phyloP scores from a whole-genome alignment of 805 yeast genomes.

The Tetrapisispora nanseiensis region DNA sequence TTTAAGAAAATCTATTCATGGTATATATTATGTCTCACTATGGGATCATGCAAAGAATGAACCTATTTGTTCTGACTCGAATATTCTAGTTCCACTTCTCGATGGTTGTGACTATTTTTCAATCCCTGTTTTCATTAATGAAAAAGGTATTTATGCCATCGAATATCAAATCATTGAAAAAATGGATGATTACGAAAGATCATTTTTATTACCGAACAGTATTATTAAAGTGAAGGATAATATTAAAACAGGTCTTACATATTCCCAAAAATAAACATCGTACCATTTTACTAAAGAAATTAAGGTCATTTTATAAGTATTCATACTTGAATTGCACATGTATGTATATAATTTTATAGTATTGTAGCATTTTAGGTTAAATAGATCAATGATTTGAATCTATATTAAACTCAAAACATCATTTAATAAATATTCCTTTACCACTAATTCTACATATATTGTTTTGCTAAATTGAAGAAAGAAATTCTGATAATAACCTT shows the following conservation, averaged over 20 bases:
- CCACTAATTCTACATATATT: not conserved
- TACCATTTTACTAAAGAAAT: not conserved
- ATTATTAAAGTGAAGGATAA: conserved; percentile 16
- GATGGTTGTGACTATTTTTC: conserved; percentile 40
- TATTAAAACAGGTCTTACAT: conserved; percentile 13
- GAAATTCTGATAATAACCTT: too few relatives aligned
- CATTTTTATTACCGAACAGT: conserved; percentile 25
- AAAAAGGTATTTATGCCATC: conserved; percentile 45
- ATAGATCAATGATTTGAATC: not conserved
- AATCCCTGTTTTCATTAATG: conserved; percentile 49
- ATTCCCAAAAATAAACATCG: not conserved
- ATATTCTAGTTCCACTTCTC: conserved; percentile 11
- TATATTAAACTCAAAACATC: not conserved
- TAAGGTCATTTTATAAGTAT: too few relatives aligned
- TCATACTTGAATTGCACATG: not conserved
- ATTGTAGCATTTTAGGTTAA: not conserved
- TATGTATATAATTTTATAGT: not conserved
- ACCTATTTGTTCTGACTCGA: conserved; percentile 24
- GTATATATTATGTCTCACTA: conserved; percentile 45
- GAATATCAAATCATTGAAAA: conserved; percentile 43
- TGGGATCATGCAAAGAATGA: conserved; percentile 36
- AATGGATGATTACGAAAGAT: conserved; percentile 43
- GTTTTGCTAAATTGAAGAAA: too few relatives aligned
- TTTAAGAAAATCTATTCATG: conserved; percentile 34
- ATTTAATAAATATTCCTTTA: not conserved